Evolutionary conservation across 768 basidiomycete species (phyloP), one percentile per base, ranked within the genome.

Genomic region (Mycena maculata): DNA sequence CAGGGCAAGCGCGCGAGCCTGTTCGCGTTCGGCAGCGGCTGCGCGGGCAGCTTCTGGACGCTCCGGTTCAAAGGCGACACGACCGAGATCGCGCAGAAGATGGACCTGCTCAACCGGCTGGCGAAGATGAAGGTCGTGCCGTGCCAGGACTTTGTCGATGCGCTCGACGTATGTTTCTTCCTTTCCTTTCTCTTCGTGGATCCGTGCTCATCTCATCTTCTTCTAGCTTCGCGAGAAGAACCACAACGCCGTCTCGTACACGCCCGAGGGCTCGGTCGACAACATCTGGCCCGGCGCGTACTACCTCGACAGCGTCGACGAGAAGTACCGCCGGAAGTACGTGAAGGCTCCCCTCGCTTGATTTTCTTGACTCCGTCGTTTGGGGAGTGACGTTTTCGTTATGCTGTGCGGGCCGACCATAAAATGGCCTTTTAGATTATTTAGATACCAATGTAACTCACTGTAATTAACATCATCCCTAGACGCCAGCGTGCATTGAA

Each of bases 21-120:
- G 86, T 99, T 96, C 85, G 94, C 94, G n/a, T 99, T 96, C 77
- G 97, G 97, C 42, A 91, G 90, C 60, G 97, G 97, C 54, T 93
- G 95, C 69, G 96, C 97, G 22, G 90, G 93, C 50, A 91, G 89
- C 65, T 98, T 98, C 92, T 99, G 91, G 85, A 89, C 91, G 22
- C 82, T 96, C 60, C 87, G 88, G 59, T 90, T 98, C 74, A 92
- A 92, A 84, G 95, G 95, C 63, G 93, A 95, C 74, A 95, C 94
- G 15, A 79, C 86, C 30, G 88, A 91, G 77, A 95, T 99, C 65
- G 83, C 84, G 68, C 82, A 88, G 77, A 94, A 92, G 83, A 83
- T 99, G 80, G 85, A 98, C 75, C 87, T 99, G 65, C 76, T 90
- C 61, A 83, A 87, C 71, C 87, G 96, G 38, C 80, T 99, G 63